phyloP scores from a whole-genome alignment of 1,284 basidiomycete species.

The Ustilago esculenta region DNA sequence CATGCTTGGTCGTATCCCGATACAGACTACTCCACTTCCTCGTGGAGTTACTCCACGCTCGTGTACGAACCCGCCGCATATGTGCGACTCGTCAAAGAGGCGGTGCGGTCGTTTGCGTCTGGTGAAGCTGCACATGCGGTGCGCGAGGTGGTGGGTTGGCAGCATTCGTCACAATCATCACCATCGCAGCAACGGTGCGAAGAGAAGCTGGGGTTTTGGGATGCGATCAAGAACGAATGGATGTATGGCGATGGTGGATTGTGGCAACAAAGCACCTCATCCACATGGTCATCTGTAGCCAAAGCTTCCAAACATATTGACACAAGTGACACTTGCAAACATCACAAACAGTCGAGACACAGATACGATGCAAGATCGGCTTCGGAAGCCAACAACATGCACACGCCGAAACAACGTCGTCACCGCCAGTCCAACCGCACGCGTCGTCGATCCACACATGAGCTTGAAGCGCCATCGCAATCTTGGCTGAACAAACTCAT shows the following conservation, averaged over 20 bases:
- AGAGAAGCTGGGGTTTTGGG: conserved; percentile 31
- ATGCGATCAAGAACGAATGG: conserved; percentile 42
- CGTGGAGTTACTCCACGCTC: conserved; percentile 32
- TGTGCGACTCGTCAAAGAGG: conserved; percentile 41
- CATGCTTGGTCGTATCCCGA: conserved; percentile 38
- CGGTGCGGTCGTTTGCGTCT: conserved; percentile 42
- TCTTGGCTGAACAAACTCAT: conserved; percentile 33
- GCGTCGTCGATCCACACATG: too few species aligned
- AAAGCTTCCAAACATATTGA: too few species aligned
- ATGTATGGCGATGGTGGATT: conserved; percentile 48
- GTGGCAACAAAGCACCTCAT: conserved; percentile 18
- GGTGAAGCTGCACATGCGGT: conserved; percentile 41
- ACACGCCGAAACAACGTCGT: conserved; percentile 1
- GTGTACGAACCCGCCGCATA: conserved; percentile 48
- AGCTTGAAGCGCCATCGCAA: too few species aligned
- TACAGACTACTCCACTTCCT: conserved; percentile 17
- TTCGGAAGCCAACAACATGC: conserved; percentile 8
- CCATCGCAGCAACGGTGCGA: conserved; percentile 1
- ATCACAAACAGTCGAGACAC: conserved; percentile 3
- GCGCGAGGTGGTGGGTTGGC: conserved; percentile 24
- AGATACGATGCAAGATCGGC: conserved; percentile 39
- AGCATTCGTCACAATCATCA: conserved; percentile 1
- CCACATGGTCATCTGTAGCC: background rate
- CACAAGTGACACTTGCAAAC: too few species aligned
- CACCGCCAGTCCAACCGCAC: too few species aligned